Conservation (phyloP, 2,329 filamentous ascomycete species). For the Aureobasidium pullulans region DNA sequence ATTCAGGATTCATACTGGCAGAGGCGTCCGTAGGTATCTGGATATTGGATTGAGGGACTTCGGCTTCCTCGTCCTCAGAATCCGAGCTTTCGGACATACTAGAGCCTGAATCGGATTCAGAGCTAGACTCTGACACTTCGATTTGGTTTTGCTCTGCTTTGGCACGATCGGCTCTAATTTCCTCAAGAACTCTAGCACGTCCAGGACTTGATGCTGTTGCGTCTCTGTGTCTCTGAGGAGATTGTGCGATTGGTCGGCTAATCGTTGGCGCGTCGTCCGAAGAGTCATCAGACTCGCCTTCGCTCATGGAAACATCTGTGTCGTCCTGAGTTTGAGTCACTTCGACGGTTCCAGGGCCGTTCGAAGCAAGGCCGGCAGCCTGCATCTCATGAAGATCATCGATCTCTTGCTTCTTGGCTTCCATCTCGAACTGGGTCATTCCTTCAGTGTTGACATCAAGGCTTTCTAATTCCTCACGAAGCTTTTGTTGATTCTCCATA, state of each 20-base stretch:
- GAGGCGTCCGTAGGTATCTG: neutral
- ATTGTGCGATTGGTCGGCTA: neutral
- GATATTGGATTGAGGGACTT: neutral
- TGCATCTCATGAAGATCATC: neutral
- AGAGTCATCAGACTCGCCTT: neutral
- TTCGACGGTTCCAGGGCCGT: constrained; percentile 11
- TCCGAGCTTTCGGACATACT: constrained; percentile 18
- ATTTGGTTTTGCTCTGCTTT: neutral
- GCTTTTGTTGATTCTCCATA: constrained; percentile 28
- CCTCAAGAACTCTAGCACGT: constrained; percentile 1
- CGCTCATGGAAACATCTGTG: constrained; percentile 1
- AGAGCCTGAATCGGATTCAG: constrained; percentile 5
- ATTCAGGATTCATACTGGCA: neutral
- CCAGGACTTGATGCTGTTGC: neutral
- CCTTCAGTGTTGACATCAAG: constrained; percentile 43
- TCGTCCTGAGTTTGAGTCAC: neutral
- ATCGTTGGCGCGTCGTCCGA: neutral
- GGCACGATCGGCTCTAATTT: neutral
- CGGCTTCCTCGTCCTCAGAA: constrained; percentile 11
- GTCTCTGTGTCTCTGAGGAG: neutral
- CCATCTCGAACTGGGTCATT: constrained; percentile 37
- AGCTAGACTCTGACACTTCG: neutral
- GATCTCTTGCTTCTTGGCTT: constrained; percentile 34
- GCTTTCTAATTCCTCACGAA: constrained; percentile 36
- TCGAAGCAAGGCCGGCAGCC: neutral